Percentiles rank a stretch among this genome's conserved stretches.
These are phyloP conservation scores for Tolypocladium cylindrosporum DNA, from an alignment of 2,329 filamentous ascomycete genomes.

Conservation along the genomic window DNA sequence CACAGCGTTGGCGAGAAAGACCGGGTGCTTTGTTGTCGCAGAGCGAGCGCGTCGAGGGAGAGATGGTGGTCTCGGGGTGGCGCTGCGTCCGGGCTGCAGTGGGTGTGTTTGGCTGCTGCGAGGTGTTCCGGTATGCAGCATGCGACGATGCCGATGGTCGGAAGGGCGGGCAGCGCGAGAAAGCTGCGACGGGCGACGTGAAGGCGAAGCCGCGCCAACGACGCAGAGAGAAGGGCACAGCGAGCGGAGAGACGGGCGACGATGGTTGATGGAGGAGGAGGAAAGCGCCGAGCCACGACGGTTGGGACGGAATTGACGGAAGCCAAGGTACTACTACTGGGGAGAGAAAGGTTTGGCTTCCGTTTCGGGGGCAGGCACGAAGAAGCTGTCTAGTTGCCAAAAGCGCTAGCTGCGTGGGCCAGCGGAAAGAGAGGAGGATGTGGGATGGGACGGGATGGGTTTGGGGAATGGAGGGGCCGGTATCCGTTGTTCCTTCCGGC, in stretches of 20 bases:
- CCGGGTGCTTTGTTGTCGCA: background rate
- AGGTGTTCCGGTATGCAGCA: background rate
- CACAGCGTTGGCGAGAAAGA: background rate
- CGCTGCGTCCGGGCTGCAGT: background rate
- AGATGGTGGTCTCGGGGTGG: background rate
- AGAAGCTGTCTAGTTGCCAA: background rate
- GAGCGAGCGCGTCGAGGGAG: background rate
- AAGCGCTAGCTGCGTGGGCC: background rate
- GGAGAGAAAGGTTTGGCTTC: background rate
- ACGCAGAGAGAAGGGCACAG: background rate
- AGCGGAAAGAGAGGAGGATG: background rate
- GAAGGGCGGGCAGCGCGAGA: background rate
- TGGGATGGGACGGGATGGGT: background rate
- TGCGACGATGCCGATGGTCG: background rate
- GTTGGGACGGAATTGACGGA: background rate
- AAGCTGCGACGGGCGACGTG: background rate
- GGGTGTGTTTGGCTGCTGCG: background rate
- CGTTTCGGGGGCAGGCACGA: background rate
- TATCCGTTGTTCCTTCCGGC: background rate
- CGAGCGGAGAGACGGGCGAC: background rate
- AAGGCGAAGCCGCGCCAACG: background rate
- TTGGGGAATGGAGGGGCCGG: background rate
- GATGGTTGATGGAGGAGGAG: background rate
- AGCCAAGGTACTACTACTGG: background rate
- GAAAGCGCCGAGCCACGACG: background rate